These are phyloP conservation scores for Chalciporus pseudorubinellus DNA, from an alignment of 768 basidiomycete species.

Conservation along the genomic window DNA sequence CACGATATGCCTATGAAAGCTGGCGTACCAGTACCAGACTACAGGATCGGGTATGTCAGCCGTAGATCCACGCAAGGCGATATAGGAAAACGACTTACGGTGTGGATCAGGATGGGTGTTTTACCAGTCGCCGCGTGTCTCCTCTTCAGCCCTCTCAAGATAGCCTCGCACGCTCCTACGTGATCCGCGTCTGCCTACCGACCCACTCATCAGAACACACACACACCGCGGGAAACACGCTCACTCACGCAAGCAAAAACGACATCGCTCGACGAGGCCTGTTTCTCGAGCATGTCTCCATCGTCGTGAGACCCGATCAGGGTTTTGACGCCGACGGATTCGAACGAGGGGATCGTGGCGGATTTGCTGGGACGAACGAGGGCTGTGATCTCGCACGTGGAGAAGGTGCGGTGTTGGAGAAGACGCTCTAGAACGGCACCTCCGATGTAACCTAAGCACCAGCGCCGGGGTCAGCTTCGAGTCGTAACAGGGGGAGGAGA, in stretches of 20 bases:
- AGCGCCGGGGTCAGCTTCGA: background rate
- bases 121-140: constrained; percentile 40
- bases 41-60: no score
- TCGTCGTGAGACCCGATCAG: constrained; percentile 47
- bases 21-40: constrained; percentile 51
- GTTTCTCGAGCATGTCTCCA: constrained; percentile 38
- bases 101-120: constrained; percentile 56
- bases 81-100: constrained; percentile 42
- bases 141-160: constrained; percentile 52
- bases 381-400: constrained; percentile 23
- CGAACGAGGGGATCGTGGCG: constrained; percentile 17
- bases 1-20: no score
- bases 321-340: constrained; percentile 26
- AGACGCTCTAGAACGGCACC: constrained; percentile 33
- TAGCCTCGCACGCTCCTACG: constrained; percentile 41
- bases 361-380: constrained; percentile 36
- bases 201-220: no score
- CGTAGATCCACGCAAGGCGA: no score
- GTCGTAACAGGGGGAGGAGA: background rate
- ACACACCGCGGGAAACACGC: no score
- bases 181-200: constrained; percentile 50
- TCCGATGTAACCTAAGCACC: constrained; percentile 31
- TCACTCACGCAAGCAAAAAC: constrained; percentile 40
- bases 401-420: constrained; percentile 23
- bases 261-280: constrained; percentile 44